phyloP scores from a whole-genome alignment of 805 yeast genomes.

The Wickerhamiella azyma region DNA sequence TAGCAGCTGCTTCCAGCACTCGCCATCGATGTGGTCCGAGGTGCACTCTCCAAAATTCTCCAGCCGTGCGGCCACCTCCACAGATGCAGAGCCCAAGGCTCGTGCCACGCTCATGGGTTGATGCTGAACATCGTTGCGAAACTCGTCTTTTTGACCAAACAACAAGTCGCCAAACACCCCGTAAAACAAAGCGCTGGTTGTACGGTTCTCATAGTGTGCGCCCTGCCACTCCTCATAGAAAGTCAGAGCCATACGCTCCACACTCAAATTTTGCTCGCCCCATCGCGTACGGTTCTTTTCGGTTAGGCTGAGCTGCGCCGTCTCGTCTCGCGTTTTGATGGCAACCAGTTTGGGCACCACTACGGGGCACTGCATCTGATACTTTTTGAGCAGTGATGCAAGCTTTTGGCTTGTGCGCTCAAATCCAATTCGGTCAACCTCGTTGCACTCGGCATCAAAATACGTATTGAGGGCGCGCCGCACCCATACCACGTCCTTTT shows the following conservation, averaged over 20 bases:
- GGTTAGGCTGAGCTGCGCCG: background rate
- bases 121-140: conserved; percentile 25
- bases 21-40: background rate
- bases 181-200: conserved; percentile 21
- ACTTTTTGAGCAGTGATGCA: conserved; percentile 11
- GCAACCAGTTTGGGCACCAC: background rate
- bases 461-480: conserved; percentile 20
- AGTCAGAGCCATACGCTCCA: conserved; percentile 25
- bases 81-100: conserved; percentile 17
- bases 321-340: conserved; percentile 5
- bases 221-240: conserved; percentile 26
- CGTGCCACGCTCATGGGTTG: conserved; percentile 23
- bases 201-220: conserved; percentile 26
- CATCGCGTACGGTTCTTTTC: conserved; percentile 11
- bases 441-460: conserved; percentile 18
- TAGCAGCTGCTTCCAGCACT: background rate
- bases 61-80: conserved; percentile 19
- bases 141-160: conserved; percentile 21
- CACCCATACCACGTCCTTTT: conserved; percentile 18
- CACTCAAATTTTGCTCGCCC: conserved; percentile 16
- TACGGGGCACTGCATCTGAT: conserved; percentile 6
- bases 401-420: conserved; percentile 18
- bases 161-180: conserved; percentile 24
- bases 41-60: conserved; percentile 9
- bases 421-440: conserved; percentile 17